These are phyloP conservation scores for Leucocoprinus birnbaumii DNA, from an alignment of 768 basidiomycete genomes.

Conservation along the genomic window DNA sequence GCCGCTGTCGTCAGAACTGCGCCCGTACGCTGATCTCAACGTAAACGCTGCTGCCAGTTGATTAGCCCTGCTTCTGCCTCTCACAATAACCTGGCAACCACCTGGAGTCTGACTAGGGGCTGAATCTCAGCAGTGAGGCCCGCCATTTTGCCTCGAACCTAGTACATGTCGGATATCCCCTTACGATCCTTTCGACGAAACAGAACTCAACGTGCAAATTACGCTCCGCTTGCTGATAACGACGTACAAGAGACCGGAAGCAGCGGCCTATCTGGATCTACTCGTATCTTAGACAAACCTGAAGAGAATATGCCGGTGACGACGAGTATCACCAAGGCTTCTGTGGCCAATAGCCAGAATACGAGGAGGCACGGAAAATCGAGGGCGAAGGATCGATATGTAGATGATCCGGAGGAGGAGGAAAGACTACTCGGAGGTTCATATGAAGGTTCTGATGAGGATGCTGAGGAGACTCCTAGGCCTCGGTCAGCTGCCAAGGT, in stretches of 20 bases:
- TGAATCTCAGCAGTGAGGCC: not conserved
- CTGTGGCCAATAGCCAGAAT: constrained; percentile 18
- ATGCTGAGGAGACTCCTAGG: constrained; percentile 18
- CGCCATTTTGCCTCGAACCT: not conserved
- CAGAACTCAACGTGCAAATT: constrained; percentile 39
- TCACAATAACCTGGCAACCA: not conserved
- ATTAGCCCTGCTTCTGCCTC: constrained; percentile 3
- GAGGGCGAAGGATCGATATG: constrained; percentile 51
- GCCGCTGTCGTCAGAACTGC: not conserved
- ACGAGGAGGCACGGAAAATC: constrained; percentile 29
- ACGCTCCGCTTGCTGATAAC: constrained; percentile 37
- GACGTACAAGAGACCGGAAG: constrained; percentile 8
- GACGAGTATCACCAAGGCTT: constrained; percentile 22
- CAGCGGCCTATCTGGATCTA: not conserved
- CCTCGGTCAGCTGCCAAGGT: constrained; percentile 15
- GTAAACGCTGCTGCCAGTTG: too few species aligned
- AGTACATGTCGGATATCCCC: constrained; percentile 71
- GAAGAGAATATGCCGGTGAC: constrained; percentile 17
- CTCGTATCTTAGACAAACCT: constrained; percentile 14
- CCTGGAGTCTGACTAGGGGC: too few species aligned
- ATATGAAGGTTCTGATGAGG: constrained; percentile 34
- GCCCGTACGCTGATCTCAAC: not conserved
- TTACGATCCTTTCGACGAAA: constrained; percentile 56
- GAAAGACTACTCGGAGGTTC: constrained; percentile 44
- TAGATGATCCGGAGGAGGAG: constrained; percentile 65